Evolutionary conservation across 2,329 filamentous ascomycete genomes (phyloP), one percentile per base, ranked within the genome.

Genomic region (Beauveria pseudobassiana): DNA sequence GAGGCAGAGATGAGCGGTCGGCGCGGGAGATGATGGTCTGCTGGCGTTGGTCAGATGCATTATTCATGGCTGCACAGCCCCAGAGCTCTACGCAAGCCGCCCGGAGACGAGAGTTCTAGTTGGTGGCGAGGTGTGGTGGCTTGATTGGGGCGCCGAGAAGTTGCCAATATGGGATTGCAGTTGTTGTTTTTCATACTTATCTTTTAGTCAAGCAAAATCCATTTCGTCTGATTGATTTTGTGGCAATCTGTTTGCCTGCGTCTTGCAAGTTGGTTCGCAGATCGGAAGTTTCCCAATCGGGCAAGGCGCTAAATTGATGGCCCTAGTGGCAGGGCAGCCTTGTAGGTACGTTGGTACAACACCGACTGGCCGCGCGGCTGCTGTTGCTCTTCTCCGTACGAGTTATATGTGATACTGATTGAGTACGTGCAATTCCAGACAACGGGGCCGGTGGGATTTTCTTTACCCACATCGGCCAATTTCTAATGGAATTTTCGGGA

Each of bases 1-100:
- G 34, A 38, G 12, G 12, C 12, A n/a, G 30, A 16, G 30, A 38
- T 24, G 34, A 53, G 10, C 16, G 22, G 18, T 12, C 12, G 9
- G 50, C 8, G 5, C 34, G 34, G 34, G 14, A 16, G 16, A 9
- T n/a, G 18, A 43, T 55, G 40, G 16, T 42, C 26, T 18, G 5
- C 16, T 46, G 26, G 16, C 18, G 8, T 22, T 30, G 43, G 42
- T 24, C 18, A 48, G 55, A 58, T 28, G 20, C 16, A 28, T 18
- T 56, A 16, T 7, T 43, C 8, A n/a, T 22, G 34, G 34, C 12
- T 54, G 50, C 59, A 54, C 59, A 53, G 50, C 51, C 51, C 42
- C 59, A 42, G 10, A 45, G 48, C 48, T 43, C 24, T 59, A 59
- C 57, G 57, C 57, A 59, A 59, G 57, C 57, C 43, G 22, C 38